Evolutionary conservation across 164 flowering plant genomes (phyloP).

Genomic region (Piper longum): DNA sequence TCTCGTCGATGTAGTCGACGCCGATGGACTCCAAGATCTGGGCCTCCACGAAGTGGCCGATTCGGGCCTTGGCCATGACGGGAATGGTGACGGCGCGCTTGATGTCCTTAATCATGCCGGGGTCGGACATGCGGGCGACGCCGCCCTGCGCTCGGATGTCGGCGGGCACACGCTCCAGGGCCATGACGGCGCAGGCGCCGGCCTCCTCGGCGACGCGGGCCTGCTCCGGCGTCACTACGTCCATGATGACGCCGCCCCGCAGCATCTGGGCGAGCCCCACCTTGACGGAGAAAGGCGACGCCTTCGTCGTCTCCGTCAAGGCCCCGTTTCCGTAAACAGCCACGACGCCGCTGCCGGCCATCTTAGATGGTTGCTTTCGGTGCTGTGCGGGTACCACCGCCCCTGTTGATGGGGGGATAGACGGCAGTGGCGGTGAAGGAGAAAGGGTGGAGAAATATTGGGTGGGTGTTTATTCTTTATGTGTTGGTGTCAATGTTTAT

Average conservation of each 20-base stretch:
- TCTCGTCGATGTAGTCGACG: slow-evolving; percentile 22
- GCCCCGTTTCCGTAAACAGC: slow-evolving; percentile 23
- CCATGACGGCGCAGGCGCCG: slow-evolving; percentile 32
- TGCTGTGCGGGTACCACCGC: too few species aligned
- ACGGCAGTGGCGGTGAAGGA: too few species aligned
- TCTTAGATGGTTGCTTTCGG: neutral
- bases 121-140: slow-evolving; percentile 30
- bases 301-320: slow-evolving; percentile 18
- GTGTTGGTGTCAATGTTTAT: too few species aligned
- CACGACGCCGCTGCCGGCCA: slow-evolving; percentile 25
- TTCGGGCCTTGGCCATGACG: slow-evolving; percentile 27
- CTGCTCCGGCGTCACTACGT: slow-evolving; percentile 28
- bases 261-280: slow-evolving; percentile 28
- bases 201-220: slow-evolving; percentile 30
- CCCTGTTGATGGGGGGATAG: neutral
- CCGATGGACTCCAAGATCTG: slow-evolving; percentile 23
- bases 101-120: slow-evolving; percentile 25
- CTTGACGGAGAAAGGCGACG: slow-evolving; percentile 20
- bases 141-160: slow-evolving; percentile 28
- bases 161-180: slow-evolving; percentile 25
- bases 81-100: slow-evolving; percentile 24
- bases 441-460: too few species aligned
- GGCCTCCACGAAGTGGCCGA: slow-evolving; percentile 27
- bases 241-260: slow-evolving; percentile 33
- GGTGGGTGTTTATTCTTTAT: too few species aligned